phyloP scores from a whole-genome alignment of 2,329 filamentous ascomycete species.

The Beauveria medogensis region DNA sequence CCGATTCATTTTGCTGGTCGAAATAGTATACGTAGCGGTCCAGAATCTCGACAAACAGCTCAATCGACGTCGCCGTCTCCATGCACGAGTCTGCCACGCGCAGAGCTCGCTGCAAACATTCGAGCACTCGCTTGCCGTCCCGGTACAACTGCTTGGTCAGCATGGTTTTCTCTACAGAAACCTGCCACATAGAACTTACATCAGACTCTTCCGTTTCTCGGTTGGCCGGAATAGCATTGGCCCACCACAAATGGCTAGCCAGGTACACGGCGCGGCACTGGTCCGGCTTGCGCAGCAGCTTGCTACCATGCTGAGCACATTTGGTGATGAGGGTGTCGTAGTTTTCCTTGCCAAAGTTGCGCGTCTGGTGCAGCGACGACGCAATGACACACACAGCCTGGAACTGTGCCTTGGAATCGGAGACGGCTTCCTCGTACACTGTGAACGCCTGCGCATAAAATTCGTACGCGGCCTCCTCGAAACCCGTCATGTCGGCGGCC shows the following conservation, averaged over 20 bases:
- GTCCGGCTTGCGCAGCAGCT: conserved; percentile 93
- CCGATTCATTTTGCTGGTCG: conserved; percentile 96
- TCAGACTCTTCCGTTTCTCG: conserved; percentile 74
- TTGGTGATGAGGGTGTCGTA: conserved; percentile 99
- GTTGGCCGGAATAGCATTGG: conserved; percentile 69
- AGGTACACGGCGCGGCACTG: conserved; percentile 95
- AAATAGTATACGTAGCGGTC: conserved; percentile 99
- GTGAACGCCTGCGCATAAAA: conserved; percentile 98
- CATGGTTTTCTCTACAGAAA: neutral
- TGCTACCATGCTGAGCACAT: conserved; percentile 91
- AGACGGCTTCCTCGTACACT: conserved; percentile 93
- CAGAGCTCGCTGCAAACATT: conserved; percentile 90
- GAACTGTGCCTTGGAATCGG: conserved; percentile 93
- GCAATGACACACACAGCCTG: conserved; percentile 95
- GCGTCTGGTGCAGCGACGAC: conserved; percentile 76
- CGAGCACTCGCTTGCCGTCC: conserved; percentile 91
- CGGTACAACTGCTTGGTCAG: conserved; percentile 68
- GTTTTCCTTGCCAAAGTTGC: conserved; percentile 92
- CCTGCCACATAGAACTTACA: conserved; percentile 40
- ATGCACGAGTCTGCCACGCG: conserved; percentile 97
- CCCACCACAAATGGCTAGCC: conserved; percentile 97
- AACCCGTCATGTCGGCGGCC: conserved; percentile 81
- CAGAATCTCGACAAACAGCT: conserved; percentile 95
- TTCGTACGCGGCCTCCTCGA: conserved; percentile 95
- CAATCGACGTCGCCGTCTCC: conserved; percentile 94